Percentiles rank a stretch among this genome's conserved stretches.
These are phyloP conservation scores for Voacanga thouarsii DNA, from an alignment of 257 asterid genomes.

Conservation along the genomic window DNA sequence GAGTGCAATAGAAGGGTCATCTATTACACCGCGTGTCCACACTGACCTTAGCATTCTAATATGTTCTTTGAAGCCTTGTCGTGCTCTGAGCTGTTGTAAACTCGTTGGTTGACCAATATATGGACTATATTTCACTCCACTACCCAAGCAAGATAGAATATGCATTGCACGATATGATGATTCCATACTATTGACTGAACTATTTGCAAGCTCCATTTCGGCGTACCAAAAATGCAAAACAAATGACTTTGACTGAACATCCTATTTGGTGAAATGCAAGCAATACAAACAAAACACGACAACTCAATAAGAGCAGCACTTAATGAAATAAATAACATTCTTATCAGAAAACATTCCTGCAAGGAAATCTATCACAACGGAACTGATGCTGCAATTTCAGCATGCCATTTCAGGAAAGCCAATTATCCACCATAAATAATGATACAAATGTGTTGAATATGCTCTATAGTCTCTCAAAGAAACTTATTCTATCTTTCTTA, in stretches of 20 bases:
- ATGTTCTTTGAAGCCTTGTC: constrained; percentile 84
- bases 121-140: constrained; percentile 64
- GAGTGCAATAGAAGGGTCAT: constrained; percentile 75
- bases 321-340: background rate
- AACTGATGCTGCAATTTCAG: background rate
- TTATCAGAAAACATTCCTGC: background rate
- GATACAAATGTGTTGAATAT: background rate
- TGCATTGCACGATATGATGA: constrained; percentile 71
- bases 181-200: constrained; percentile 41
- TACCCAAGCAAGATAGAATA: constrained; percentile 82
- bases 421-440: background rate
- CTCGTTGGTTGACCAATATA: constrained; percentile 61
- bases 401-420: background rate
- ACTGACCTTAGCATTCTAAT: constrained; percentile 49
- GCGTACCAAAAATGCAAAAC: constrained; percentile 93
- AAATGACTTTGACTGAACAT: constrained; percentile 49
- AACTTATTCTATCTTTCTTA: background rate
- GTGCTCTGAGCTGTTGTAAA: constrained; percentile 79
- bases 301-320: background rate
- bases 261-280: constrained; percentile 42
- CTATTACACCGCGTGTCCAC: constrained; percentile 75
- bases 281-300: background rate
- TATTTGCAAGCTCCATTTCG: constrained; percentile 64
- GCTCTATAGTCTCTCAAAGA: background rate
- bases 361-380: constrained; percentile 6